Evolutionary conservation across 306 rosid species (phyloP), one percentile per base, ranked within the genome.

Genomic region (Malus fusca): DNA sequence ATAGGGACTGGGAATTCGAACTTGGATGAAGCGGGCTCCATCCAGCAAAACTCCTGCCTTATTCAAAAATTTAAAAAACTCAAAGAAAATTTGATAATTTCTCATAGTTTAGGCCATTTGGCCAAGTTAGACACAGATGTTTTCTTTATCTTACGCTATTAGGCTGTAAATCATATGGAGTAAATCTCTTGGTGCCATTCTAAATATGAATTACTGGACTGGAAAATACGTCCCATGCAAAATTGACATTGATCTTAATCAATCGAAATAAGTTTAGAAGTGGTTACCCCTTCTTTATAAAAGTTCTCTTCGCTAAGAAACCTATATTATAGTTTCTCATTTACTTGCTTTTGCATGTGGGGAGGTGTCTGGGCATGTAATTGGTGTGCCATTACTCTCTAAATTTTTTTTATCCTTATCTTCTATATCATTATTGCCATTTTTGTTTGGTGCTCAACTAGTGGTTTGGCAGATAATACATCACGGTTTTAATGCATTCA

Each of bases 401-500:
- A 18, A 2, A 44, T 68, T 14, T 8, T 69, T 46, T 25, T 25
- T 31, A n/a, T 43, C 48, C 48, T 43, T 43, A 10, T 43, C 31
- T 11, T 52, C 4, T 12, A 6, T 52, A 0, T 31, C 14, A 30
- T 19, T 44, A 3, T 86, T 64, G 46, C 26, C 22, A 37, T 37
- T 37, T 37, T 37, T 37, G 9, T 23, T 40, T 51, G 12, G 23
- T n/a, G 46, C 79, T 75, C 52, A 33, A 11, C 11, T 1, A 42
- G 14, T 11, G 17, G 51, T 35, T 19, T 72, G 33, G 61, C 78
- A 75, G 43, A 66, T 73, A 76, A 28, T 85, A 79, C 81, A 63
- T 46, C 46, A 25, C 51, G 31, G 53, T 28, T 63, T 80, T 78
- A 18, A 40, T 60, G 53, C 70, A 37, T 48, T 21, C 21, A 68